Conservation (phyloP, 192 early-diverging fungal species). For the Jimgerdemannia lactiflua region DNA sequence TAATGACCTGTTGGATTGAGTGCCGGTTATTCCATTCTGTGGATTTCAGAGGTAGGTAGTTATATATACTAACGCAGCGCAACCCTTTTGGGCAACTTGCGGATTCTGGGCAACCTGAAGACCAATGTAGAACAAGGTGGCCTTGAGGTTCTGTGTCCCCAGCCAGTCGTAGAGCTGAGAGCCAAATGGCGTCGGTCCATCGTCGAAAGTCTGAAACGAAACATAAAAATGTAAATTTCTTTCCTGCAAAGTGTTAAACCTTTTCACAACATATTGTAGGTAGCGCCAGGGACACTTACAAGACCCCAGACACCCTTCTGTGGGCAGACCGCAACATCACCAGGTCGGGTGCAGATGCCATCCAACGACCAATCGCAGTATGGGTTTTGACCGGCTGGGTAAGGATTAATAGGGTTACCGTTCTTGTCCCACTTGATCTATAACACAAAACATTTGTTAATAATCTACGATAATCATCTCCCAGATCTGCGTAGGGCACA, state of each 20-base stretch:
- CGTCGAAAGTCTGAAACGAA: conserved; percentile 50
- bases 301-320: conserved; percentile 44
- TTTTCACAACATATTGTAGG: background rate
- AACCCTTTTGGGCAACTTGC: conserved; percentile 30
- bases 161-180: conserved; percentile 46
- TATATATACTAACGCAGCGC: background rate
- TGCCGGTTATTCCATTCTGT: background rate
- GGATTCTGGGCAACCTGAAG: conserved; percentile 43
- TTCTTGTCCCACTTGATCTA: conserved; percentile 1
- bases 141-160: conserved; percentile 42
- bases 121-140: conserved; percentile 51
- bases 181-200: conserved; percentile 55
- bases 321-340: conserved; percentile 45
- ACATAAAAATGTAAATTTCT: background rate
- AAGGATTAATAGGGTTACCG: conserved; percentile 4
- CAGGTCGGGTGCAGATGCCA: background rate
- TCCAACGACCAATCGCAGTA: conserved; percentile 13
- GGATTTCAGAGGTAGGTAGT: background rate
- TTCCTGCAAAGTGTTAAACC: background rate
- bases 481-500: background rate
- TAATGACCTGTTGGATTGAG: background rate
- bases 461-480: background rate
- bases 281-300: background rate
- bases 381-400: conserved; percentile 20
- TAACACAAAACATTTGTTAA: background rate